Conservation (phyloP, 1,139 yeast genomes). For the Barnettozyma hawaiiensis region DNA sequence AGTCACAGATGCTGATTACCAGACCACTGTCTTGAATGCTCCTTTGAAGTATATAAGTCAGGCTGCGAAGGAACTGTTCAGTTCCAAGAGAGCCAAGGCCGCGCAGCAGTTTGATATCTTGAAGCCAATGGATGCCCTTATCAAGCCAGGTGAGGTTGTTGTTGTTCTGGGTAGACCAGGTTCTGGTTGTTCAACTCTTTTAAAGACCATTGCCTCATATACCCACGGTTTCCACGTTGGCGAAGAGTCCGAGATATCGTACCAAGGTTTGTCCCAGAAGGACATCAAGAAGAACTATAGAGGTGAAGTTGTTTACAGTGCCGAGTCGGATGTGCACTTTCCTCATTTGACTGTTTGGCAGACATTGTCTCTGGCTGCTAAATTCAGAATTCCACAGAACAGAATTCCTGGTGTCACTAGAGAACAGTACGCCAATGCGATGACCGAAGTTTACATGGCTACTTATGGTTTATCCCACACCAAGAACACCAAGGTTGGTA, state of each 20-base stretch:
- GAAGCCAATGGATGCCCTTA: slow-evolving; percentile 61
- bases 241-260: slow-evolving; percentile 42
- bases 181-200: slow-evolving; percentile 75
- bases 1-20: slow-evolving; percentile 77
- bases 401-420: slow-evolving; percentile 56
- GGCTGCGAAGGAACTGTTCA: slow-evolving; percentile 18
- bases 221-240: slow-evolving; percentile 68
- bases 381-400: slow-evolving; percentile 62
- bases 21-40: slow-evolving; percentile 61
- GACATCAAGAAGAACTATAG: slow-evolving; percentile 49
- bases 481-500: slow-evolving; percentile 61
- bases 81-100: slow-evolving; percentile 26
- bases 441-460: slow-evolving; percentile 67
- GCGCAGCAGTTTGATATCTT: slow-evolving; percentile 44
- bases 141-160: slow-evolving; percentile 66
- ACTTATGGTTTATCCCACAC: slow-evolving; percentile 68
- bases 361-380: slow-evolving; percentile 61
- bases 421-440: slow-evolving; percentile 53
- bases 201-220: slow-evolving; percentile 64
- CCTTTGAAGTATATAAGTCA: slow-evolving; percentile 25
- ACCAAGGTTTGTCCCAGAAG: slow-evolving; percentile 44
- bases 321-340: slow-evolving; percentile 67
- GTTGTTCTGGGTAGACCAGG: slow-evolving; percentile 84
- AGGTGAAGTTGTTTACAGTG: slow-evolving; percentile 72
- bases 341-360: slow-evolving; percentile 71